These are phyloP conservation scores for Phalaenopsis equestris DNA, from an alignment of 106 monocot genomes.

Conservation along the genomic window DNA sequence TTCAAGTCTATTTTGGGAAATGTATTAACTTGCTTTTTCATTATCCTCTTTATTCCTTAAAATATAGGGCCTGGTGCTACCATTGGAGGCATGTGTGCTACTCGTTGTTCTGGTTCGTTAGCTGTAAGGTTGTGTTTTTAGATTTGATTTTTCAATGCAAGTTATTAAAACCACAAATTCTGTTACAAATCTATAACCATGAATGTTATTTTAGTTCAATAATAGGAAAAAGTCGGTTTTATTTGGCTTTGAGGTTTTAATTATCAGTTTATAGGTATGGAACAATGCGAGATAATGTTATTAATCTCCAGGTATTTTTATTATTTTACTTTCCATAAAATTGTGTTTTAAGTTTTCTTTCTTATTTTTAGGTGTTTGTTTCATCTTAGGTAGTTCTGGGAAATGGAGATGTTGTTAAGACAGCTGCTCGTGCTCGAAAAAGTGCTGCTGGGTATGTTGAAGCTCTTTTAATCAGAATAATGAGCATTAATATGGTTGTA, in stretches of 20 bases:
- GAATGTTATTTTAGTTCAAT: background rate
- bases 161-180: background rate
- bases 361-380: background rate
- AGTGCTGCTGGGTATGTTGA: slow-evolving; percentile 82
- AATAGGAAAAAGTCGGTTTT: background rate
- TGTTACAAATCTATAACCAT: background rate
- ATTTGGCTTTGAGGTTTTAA: slow-evolving; percentile 25
- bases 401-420: slow-evolving; percentile 89
- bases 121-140: slow-evolving; percentile 78
- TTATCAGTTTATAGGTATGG: slow-evolving; percentile 82
- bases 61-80: slow-evolving; percentile 85
- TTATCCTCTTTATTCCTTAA: slow-evolving; percentile 1
- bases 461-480: background rate
- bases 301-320: slow-evolving; percentile 61
- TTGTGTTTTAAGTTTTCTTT: background rate
- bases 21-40: background rate
- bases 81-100: slow-evolving; percentile 99
- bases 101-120: slow-evolving; percentile 97
- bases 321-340: background rate
- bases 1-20: background rate
- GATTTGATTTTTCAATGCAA: background rate
- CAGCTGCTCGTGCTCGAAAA: slow-evolving; percentile 87
- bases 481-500: slow-evolving; percentile 5
- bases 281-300: slow-evolving; percentile 98
- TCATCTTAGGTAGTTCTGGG: slow-evolving; percentile 72